Percentiles rank a stretch among this genome's conserved stretches.
Evolutionary conservation across 257 asterid species (phyloP).

Genomic region (Capsicum pubescens): DNA sequence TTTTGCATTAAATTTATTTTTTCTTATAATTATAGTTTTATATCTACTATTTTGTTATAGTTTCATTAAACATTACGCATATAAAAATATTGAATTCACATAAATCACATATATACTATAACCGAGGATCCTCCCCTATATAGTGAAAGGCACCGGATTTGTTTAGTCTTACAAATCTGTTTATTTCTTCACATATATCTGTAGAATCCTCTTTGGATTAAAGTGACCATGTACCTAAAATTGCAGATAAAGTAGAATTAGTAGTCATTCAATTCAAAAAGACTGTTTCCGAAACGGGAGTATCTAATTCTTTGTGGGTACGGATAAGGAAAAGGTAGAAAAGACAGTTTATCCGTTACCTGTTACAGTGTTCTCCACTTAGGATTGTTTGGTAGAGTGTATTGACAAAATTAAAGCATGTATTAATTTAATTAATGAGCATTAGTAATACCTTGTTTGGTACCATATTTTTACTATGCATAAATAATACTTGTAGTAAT

Average conservation of each 20-base stretch:
- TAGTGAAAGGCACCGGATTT: constrained; percentile 9
- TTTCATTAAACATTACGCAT: no score
- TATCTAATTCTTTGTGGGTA: neutral
- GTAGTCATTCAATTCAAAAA: neutral
- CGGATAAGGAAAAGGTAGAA: no score
- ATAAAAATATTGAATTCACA: no score
- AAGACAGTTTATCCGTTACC: no score
- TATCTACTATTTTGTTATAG: neutral
- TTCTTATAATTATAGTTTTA: neutral
- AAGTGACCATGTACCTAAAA: constrained; percentile 3
- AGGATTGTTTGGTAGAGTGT: no score
- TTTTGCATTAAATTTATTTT: neutral
- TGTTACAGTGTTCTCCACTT: no score
- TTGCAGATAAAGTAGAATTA: neutral
- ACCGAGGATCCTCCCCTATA: neutral
- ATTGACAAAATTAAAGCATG: no score
- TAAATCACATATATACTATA: no score
- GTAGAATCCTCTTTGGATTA: constrained; percentile 23
- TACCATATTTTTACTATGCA: no score
- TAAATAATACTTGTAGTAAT: no score
- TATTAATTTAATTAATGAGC: no score
- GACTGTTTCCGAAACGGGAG: neutral
- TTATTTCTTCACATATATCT: neutral
- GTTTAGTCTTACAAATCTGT: neutral
- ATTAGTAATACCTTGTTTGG: no score